Evolutionary conservation across 2,329 filamentous ascomycete genomes (phyloP).

Genomic region (Basipetospora chlamydospora): DNA sequence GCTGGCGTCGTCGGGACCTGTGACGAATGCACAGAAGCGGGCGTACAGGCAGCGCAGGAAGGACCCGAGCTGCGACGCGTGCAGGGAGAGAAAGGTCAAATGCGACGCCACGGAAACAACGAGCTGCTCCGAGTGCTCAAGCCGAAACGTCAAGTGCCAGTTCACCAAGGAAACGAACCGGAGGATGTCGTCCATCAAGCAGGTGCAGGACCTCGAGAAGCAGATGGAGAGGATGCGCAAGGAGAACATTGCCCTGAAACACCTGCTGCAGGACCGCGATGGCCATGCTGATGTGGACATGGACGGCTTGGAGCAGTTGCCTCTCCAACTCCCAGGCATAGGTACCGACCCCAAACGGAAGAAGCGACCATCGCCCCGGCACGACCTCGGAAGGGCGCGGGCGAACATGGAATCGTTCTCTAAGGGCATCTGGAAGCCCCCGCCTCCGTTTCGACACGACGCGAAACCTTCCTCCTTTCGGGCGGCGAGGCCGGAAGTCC

Average conservation of each 20-base stretch:
- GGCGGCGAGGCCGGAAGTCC: conserved; percentile 48
- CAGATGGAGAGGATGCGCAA: conserved; percentile 69
- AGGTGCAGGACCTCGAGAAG: conserved; percentile 92
- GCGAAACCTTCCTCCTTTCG: conserved; percentile 33
- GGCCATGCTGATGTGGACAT: conserved; percentile 34
- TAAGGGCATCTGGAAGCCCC: conserved; percentile 66
- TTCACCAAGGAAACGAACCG: conserved; percentile 99
- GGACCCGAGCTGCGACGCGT: conserved; percentile 95
- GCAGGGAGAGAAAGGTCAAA: conserved; percentile 71
- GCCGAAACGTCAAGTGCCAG: conserved; percentile 91
- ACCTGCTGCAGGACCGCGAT: conserved; percentile 40
- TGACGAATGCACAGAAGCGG: conserved; percentile 54
- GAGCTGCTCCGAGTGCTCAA: conserved; percentile 94
- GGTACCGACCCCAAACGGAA: conserved; percentile 51
- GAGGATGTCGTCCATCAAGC: conserved; percentile 98
- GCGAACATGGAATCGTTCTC: conserved; percentile 59
- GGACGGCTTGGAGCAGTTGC: conserved; percentile 31
- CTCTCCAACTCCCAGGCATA: conserved; percentile 47
- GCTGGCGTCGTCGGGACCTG: conserved; percentile 17
- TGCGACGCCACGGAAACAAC: conserved; percentile 95
- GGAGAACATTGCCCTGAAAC: conserved; percentile 61
- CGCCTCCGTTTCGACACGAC: conserved; percentile 49
- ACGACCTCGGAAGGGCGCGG: conserved; percentile 58
- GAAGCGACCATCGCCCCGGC: conserved; percentile 43
- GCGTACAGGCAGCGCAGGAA: conserved; percentile 91